phyloP scores from a whole-genome alignment of 2,329 filamentous ascomycete species.

The Clarireedia hainanense region DNA sequence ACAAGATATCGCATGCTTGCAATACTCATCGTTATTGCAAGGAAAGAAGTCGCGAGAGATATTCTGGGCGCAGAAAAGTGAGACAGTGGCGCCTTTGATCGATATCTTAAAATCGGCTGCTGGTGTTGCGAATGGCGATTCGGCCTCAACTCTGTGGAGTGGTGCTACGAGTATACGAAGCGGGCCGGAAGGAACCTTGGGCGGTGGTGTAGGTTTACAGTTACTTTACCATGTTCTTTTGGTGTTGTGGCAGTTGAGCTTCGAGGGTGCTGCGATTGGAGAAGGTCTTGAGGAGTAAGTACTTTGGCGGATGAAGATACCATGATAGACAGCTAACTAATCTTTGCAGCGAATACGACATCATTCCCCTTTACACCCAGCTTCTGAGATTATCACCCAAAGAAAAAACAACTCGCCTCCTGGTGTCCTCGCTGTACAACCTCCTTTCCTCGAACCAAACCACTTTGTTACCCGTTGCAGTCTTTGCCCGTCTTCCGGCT shows the following conservation, averaged over 20 bases:
- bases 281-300: slow-evolving; percentile 78
- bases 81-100: slow-evolving; percentile 76
- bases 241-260: slow-evolving; percentile 94
- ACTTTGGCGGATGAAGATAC: not conserved
- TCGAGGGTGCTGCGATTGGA: slow-evolving; percentile 69
- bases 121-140: slow-evolving; percentile 59
- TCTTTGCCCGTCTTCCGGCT: slow-evolving; percentile 71
- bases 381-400: slow-evolving; percentile 89
- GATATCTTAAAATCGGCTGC: slow-evolving; percentile 76
- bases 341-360: slow-evolving; percentile 71
- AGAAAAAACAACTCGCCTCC: slow-evolving; percentile 90
- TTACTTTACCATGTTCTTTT: slow-evolving; percentile 89
- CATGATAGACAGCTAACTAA: slow-evolving; percentile 22
- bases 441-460: slow-evolving; percentile 64
- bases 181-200: slow-evolving; percentile 54
- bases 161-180: slow-evolving; percentile 45
- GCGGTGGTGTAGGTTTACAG: slow-evolving; percentile 84
- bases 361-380: slow-evolving; percentile 85
- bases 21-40: slow-evolving; percentile 79
- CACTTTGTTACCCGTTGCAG: slow-evolving; percentile 73
- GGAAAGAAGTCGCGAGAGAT: slow-evolving; percentile 65
- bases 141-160: slow-evolving; percentile 54
- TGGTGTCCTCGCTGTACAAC: slow-evolving; percentile 84
- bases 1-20: slow-evolving; percentile 91
- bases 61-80: slow-evolving; percentile 86